phyloP scores from a whole-genome alignment of 768 basidiomycete species.

The Serpula lacrymans region DNA sequence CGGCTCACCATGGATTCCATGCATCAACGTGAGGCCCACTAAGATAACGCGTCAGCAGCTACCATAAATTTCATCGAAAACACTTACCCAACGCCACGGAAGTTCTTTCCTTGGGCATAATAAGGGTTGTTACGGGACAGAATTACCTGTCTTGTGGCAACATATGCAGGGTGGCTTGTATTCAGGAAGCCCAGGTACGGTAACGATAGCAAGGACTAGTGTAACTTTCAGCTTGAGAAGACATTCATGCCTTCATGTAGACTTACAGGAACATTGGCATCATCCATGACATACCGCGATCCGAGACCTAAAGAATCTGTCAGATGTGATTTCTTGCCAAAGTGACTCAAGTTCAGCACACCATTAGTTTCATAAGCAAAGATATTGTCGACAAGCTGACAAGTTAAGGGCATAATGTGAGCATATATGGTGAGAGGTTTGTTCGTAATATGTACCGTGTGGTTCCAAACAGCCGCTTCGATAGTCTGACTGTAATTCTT shows the following conservation, averaged over 20 bases:
- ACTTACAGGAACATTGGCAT: conserved; percentile 78
- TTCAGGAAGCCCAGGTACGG: conserved; percentile 78
- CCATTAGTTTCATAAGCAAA: conserved; percentile 81
- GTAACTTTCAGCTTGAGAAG: not conserved
- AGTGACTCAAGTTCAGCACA: conserved; percentile 21
- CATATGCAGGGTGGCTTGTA: conserved; percentile 53
- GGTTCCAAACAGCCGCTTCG: conserved; percentile 56
- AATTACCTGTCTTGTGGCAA: conserved; percentile 59
- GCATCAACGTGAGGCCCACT: conserved; percentile 75
- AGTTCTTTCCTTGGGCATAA: conserved; percentile 56
- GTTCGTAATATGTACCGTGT: conserved; percentile 41
- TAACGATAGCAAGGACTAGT: conserved; percentile 69
- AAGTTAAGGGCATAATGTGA: conserved; percentile 1
- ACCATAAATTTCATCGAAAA: not conserved
- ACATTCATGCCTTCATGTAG: conserved; percentile 1
- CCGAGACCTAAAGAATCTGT: conserved; percentile 48
- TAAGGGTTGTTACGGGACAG: conserved; percentile 70
- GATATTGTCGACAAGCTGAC: conserved; percentile 56
- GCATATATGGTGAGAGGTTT: not conserved
- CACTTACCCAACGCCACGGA: conserved; percentile 67
- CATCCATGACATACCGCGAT: conserved; percentile 76
- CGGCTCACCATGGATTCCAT: conserved; percentile 63
- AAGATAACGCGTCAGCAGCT: conserved; percentile 4
- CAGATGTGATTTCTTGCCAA: not conserved
- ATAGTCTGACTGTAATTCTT: conserved; percentile 57